These are phyloP conservation scores for Phytophthora rubi DNA, from an alignment of 352 stramenopile species.

Conservation along the genomic window DNA sequence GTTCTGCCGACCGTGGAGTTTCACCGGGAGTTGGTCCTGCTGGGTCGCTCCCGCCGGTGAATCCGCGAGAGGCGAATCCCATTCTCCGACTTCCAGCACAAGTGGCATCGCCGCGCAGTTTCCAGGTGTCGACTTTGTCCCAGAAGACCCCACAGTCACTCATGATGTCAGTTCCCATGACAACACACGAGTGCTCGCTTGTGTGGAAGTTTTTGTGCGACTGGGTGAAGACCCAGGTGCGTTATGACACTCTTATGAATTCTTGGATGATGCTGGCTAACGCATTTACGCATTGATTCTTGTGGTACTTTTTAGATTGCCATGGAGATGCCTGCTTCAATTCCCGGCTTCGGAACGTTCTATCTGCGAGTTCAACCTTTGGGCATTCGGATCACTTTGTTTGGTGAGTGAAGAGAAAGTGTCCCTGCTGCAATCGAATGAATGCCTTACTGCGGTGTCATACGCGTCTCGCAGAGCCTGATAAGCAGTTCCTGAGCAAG, in stretches of 20 bases:
- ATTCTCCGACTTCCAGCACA: not conserved
- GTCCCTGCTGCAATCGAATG: not conserved
- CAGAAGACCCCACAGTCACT: slow-evolving; percentile 61
- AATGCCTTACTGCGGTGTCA: not conserved
- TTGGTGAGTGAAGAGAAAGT: slow-evolving; percentile 43
- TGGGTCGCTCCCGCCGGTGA: slow-evolving; percentile 20
- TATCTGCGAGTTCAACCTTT: slow-evolving; percentile 54
- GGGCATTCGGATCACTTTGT: slow-evolving; percentile 65
- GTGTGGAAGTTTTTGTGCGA: slow-evolving; percentile 79
- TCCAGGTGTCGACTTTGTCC: slow-evolving; percentile 9
- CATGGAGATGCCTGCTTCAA: slow-evolving; percentile 70
- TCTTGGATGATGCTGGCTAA: not conserved
- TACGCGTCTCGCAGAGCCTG: slow-evolving; percentile 48
- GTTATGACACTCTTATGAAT: not conserved
- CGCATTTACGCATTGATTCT: not conserved
- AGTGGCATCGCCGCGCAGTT: not conserved
- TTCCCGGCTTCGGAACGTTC: slow-evolving; percentile 75
- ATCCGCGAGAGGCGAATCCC: slow-evolving; percentile 16
- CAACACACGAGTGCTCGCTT: slow-evolving; percentile 46
- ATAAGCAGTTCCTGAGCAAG: slow-evolving; percentile 58
- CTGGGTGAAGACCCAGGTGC: slow-evolving; percentile 72
- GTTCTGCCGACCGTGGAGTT: not conserved
- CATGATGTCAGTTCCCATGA: slow-evolving; percentile 58
- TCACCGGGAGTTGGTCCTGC: not conserved
- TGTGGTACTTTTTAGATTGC: slow-evolving; percentile 52